Base-by-base conservation (phyloP, 2,329 filamentous ascomycete genomes). In the Alternaria gansuensis region DNA sequence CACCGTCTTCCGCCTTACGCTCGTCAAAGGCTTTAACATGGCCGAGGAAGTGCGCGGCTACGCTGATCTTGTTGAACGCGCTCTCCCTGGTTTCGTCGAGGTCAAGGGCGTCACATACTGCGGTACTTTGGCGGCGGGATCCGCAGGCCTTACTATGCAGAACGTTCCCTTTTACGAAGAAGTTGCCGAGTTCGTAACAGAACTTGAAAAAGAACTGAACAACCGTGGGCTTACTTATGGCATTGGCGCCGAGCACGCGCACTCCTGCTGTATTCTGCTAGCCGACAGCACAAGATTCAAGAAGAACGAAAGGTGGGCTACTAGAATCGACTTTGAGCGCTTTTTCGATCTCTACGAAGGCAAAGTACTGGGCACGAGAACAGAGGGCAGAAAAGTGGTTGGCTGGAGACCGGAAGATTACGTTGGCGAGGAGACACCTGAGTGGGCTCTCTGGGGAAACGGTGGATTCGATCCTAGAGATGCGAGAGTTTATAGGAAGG, bases 1-100 rank as follows among this genome's bases (percentile, higher is more conserved):
- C 54, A 98, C 95, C 5, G 95, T 98, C 4, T 98, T 96, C 83
- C 88, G 95, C 2, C 85, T 98, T 3, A 98, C 94, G 0, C 88
- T 99, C 2, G 95, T 98, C 74, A 98, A 98, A 81, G 94, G 93
- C 3, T 98, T 99, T 85, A 98, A 99, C 75, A 88, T 98, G 64
- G 94, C 97, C 24, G 93, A 97, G 68, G 95, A 97, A 78, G 92
- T 89, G 5, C 86, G 89, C 65, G 94, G 94, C 4, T 98, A 99
- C 73, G 94, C 94, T 0, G 88, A 92, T 71, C 87, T 98, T 1
- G 90, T 98, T 17, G 91, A 93, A 73, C 88, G 88, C 65, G 93
- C 90, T 0, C 83, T 97, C 23, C 94, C 94, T 0, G 94, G 92
- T 76, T 97, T 98, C 74, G 88, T 98, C 48, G 94, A 98, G 81